These are phyloP conservation scores for Huiozyma sinensis DNA, from an alignment of 805 yeast species.

Conservation along the genomic window DNA sequence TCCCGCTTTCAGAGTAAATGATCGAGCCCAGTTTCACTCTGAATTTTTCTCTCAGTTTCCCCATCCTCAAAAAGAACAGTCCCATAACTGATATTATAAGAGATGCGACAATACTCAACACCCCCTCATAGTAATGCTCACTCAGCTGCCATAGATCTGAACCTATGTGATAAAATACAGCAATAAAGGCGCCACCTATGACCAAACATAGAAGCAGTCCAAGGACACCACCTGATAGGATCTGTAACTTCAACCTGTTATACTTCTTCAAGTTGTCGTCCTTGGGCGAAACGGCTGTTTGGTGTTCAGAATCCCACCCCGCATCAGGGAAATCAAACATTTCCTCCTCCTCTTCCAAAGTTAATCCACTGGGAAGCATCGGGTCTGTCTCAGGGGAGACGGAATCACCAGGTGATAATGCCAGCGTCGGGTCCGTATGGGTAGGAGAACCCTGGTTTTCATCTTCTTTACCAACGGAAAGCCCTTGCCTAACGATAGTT, in stretches of 20 bases:
- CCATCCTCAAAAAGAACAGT: slow-evolving; percentile 64
- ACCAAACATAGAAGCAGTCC: slow-evolving; percentile 63
- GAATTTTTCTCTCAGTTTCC: slow-evolving; percentile 78
- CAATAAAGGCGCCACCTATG: slow-evolving; percentile 63
- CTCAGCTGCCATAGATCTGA: slow-evolving; percentile 80
- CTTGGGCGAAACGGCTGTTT: slow-evolving; percentile 7
- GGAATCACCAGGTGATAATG: background rate
- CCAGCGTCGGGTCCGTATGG: background rate
- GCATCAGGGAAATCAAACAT: slow-evolving; percentile 9
- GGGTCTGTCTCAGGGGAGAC: background rate
- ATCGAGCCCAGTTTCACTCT: slow-evolving; percentile 44
- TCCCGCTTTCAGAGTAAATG: slow-evolving; percentile 25
- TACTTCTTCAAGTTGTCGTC: slow-evolving; percentile 29
- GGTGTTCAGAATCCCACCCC: slow-evolving; percentile 1
- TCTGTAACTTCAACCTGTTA: slow-evolving; percentile 48
- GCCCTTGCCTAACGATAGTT: slow-evolving; percentile 58
- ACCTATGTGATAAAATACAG: slow-evolving; percentile 65
- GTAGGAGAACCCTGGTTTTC: background rate
- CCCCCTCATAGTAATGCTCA: slow-evolving; percentile 85
- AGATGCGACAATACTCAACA: slow-evolving; percentile 67
- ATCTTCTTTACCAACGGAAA: slow-evolving; percentile 27
- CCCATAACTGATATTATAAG: slow-evolving; percentile 82
- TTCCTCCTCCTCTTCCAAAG: slow-evolving; percentile 25
- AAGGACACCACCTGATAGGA: slow-evolving; percentile 68
- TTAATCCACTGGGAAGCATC: background rate